Percentiles rank a stretch among this genome's conserved stretches.
These are phyloP conservation scores for Puccinia brachypodii DNA, from an alignment of 1,284 basidiomycete genomes.

Conservation along the genomic window DNA sequence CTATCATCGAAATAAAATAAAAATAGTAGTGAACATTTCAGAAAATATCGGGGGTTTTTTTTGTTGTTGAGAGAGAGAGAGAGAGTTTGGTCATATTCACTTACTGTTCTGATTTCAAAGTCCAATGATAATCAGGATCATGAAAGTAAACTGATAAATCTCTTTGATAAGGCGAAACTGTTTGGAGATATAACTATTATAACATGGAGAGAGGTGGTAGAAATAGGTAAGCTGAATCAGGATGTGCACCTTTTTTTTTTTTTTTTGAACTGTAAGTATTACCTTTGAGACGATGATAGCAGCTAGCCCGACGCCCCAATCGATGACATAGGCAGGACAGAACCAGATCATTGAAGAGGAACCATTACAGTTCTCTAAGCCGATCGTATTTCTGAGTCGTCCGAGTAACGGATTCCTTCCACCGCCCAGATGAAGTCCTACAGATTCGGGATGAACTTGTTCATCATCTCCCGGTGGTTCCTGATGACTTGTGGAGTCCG, in stretches of 20 bases:
- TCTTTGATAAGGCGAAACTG: conserved; percentile 13
- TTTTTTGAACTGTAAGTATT: neutral
- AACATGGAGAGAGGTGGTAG: neutral
- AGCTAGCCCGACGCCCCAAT: conserved; percentile 42
- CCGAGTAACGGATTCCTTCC: neutral
- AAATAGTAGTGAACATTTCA: too few relatives aligned
- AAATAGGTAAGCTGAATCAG: neutral
- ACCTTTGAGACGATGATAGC: conserved; percentile 41
- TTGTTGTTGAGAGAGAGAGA: neutral
- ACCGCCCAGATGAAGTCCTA: conserved; percentile 30
- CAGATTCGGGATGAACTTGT: conserved; percentile 12
- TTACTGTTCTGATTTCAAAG: conserved; percentile 32
- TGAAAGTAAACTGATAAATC: conserved; percentile 31
- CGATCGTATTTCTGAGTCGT: conserved; percentile 11
- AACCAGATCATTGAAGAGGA: conserved; percentile 44
- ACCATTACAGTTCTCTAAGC: conserved; percentile 17
- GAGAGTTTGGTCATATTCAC: neutral
- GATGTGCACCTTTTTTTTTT: too few relatives aligned
- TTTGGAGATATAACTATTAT: conserved; percentile 36
- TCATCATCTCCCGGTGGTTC: neutral
- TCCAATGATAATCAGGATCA: conserved; percentile 28
- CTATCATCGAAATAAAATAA: neutral
- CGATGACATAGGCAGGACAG: conserved; percentile 47
- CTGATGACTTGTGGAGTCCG: neutral
- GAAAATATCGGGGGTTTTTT: too few relatives aligned